These are phyloP conservation scores for Aspergillus bertholletiae DNA, from an alignment of 495 filamentous ascomycete genomes.

Conservation along the genomic window DNA sequence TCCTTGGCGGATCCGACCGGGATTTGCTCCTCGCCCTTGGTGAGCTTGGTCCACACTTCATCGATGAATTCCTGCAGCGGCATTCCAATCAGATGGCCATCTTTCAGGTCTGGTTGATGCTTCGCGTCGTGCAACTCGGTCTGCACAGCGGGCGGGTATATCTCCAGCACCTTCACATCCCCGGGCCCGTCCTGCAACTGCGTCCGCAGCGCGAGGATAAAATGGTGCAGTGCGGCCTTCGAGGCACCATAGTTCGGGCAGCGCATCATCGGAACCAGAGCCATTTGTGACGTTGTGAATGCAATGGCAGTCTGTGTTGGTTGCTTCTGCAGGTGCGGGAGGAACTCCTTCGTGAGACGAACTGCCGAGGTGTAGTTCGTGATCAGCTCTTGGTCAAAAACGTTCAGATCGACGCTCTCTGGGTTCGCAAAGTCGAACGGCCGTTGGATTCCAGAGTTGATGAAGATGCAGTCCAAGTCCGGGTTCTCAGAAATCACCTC, in stretches of 20 bases:
- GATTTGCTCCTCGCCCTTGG: conserved; percentile 47
- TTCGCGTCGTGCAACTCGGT: conserved; percentile 45
- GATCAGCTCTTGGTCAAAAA: conserved; percentile 53
- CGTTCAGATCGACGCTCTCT: conserved; percentile 50
- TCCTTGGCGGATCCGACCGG: conserved; percentile 31
- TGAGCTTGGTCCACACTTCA: conserved; percentile 55
- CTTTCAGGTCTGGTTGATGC: conserved; percentile 38
- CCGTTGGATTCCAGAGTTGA: conserved; percentile 47
- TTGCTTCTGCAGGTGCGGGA: conserved; percentile 58
- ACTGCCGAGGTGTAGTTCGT: conserved; percentile 69
- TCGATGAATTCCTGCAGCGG: conserved; percentile 60
- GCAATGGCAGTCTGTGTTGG: conserved; percentile 26
- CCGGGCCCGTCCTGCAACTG: conserved; percentile 49
- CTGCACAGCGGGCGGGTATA: conserved; percentile 67
- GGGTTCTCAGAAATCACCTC: conserved; percentile 53
- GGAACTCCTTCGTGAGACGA: conserved; percentile 57
- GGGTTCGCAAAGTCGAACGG: conserved; percentile 61
- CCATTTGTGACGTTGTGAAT: conserved; percentile 44
- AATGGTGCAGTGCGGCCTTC: conserved; percentile 48
- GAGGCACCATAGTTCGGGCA: conserved; percentile 45
- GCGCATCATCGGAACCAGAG: conserved; percentile 39
- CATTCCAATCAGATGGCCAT: conserved; percentile 54
- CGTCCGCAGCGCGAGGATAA: conserved; percentile 55
- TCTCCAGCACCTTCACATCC: conserved; percentile 58
- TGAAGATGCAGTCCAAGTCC: conserved; percentile 41